Conservation (phyloP, 768 basidiomycete species). For the Strobilomyces echinocephalus region DNA sequence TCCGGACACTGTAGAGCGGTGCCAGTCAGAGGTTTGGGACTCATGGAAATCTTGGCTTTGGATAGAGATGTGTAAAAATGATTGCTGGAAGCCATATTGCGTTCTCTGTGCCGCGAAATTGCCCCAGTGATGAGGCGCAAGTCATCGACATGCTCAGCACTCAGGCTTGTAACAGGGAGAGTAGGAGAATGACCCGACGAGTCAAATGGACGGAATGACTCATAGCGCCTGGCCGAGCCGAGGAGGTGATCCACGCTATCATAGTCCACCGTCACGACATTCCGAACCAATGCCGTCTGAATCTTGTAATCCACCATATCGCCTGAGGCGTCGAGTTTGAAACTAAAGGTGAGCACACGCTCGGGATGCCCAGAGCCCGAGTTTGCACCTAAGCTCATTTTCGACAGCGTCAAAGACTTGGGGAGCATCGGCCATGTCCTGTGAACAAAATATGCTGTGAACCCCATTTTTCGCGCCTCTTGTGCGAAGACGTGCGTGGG, state of each 20-base stretch:
- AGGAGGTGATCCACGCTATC: slow-evolving; percentile 56
- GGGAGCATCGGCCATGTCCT: slow-evolving; percentile 74
- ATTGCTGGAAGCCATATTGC: slow-evolving; percentile 18
- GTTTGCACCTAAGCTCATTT: slow-evolving; percentile 45
- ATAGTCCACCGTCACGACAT: slow-evolving; percentile 63
- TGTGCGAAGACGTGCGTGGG: slow-evolving; percentile 60
- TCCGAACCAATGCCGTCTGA: slow-evolving; percentile 67
- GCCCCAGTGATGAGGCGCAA: slow-evolving; percentile 31
- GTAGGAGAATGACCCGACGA: not conserved
- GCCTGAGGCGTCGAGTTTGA: slow-evolving; percentile 56
- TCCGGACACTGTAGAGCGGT: slow-evolving; percentile 26
- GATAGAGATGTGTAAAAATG: slow-evolving; percentile 26
- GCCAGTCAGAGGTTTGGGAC: slow-evolving; percentile 30
- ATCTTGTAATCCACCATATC: slow-evolving; percentile 68
- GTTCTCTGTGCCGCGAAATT: slow-evolving; percentile 22
- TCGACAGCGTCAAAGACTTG: slow-evolving; percentile 42
- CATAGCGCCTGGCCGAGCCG: slow-evolving; percentile 19
- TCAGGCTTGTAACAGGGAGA: slow-evolving; percentile 5
- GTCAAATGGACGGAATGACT: slow-evolving; percentile 22
- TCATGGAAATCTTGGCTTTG: slow-evolving; percentile 24
- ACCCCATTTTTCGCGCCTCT: slow-evolving; percentile 47
- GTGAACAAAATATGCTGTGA: slow-evolving; percentile 63
- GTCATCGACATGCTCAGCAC: slow-evolving; percentile 21
- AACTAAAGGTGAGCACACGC: slow-evolving; percentile 76
- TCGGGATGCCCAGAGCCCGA: slow-evolving; percentile 36